phyloP scores from a whole-genome alignment of 768 basidiomycete species.

The Fistulinella prunicolor region DNA sequence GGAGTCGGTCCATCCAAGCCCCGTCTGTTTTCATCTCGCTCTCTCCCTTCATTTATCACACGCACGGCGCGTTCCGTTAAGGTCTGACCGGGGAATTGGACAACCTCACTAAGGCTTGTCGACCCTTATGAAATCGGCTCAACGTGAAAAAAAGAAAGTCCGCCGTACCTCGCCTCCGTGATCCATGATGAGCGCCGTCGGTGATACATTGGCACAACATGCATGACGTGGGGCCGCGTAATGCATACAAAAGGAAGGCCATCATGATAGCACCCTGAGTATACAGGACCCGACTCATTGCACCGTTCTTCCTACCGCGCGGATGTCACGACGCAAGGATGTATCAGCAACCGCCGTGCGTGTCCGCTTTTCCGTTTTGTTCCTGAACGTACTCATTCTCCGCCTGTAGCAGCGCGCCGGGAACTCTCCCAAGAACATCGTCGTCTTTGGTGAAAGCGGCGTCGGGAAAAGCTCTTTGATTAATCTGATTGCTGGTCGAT shows the following conservation, averaged over 20 bases:
- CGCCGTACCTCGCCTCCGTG: neutral
- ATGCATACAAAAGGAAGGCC: conserved; percentile 22
- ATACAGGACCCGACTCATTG: conserved; percentile 6
- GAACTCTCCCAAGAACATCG: conserved; percentile 23
- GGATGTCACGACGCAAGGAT: conserved; percentile 24
- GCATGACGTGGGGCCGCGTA: conserved; percentile 5
- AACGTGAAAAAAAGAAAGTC: neutral
- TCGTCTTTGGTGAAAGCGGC: conserved; percentile 29
- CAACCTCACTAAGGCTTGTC: neutral
- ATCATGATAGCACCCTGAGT: conserved; percentile 1
- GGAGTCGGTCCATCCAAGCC: conserved; percentile 6
- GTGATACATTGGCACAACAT: conserved; percentile 15
- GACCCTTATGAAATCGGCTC: conserved; percentile 6
- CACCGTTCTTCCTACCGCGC: conserved; percentile 14
- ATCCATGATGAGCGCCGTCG: conserved; percentile 15
- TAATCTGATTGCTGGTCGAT: conserved; percentile 40
- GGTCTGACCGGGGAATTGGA: conserved; percentile 13
- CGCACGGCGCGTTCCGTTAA: conserved; percentile 15
- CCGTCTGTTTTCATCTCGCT: conserved; percentile 18
- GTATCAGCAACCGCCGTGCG: conserved; percentile 13
- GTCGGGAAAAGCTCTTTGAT: conserved; percentile 43
- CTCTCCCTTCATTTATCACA: neutral
- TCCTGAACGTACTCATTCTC: conserved; percentile 3
- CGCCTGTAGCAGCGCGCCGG: conserved; percentile 5
- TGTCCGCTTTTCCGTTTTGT: conserved; percentile 4